Evolutionary conservation across 1,139 yeast genomes (phyloP).

Genomic region (Blastobotrys petasosporus): DNA sequence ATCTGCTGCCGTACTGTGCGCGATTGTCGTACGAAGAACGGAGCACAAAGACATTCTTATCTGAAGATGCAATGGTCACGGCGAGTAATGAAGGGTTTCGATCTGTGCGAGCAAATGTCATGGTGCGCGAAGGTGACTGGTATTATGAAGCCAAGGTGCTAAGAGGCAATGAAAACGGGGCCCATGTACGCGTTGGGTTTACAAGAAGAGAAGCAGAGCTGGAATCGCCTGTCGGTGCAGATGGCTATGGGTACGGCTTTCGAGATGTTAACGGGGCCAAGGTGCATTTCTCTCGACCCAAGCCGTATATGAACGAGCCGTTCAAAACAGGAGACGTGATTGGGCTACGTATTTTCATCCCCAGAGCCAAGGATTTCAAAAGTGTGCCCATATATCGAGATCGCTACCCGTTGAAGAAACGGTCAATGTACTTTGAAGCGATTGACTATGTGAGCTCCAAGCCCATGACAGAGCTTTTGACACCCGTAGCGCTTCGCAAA

Average conservation of each 20-base stretch:
- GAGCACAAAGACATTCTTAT: constrained; percentile 48
- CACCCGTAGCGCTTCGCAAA: constrained; percentile 41
- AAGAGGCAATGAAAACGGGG: constrained; percentile 36
- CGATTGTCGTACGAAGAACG: constrained; percentile 69
- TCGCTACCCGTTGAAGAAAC: constrained; percentile 80
- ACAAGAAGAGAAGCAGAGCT: constrained; percentile 80
- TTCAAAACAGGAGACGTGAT: constrained; percentile 73
- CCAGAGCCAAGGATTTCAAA: constrained; percentile 31
- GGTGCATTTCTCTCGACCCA: constrained; percentile 68
- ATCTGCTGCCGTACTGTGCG: constrained; percentile 59
- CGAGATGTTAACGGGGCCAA: constrained; percentile 78
- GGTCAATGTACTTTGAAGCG: constrained; percentile 74
- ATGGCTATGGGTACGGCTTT: constrained; percentile 88
- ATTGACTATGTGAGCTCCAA: constrained; percentile 76
- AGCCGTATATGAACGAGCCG: constrained; percentile 46
- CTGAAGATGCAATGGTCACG: constrained; percentile 39
- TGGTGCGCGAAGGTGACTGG: constrained; percentile 72
- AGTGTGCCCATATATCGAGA: constrained; percentile 53
- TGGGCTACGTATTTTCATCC: constrained; percentile 73
- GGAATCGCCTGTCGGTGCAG: constrained; percentile 95
- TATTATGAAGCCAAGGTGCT: constrained; percentile 69
- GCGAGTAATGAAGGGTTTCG: constrained; percentile 74
- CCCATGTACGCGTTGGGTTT: constrained; percentile 76
- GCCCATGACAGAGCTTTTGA: constrained; percentile 66
- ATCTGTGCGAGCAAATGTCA: constrained; percentile 67